Percentiles rank a stretch among this genome's conserved stretches.
Conservation (phyloP, 164 flowering plant genomes). For the Litsea cubeba region DNA sequence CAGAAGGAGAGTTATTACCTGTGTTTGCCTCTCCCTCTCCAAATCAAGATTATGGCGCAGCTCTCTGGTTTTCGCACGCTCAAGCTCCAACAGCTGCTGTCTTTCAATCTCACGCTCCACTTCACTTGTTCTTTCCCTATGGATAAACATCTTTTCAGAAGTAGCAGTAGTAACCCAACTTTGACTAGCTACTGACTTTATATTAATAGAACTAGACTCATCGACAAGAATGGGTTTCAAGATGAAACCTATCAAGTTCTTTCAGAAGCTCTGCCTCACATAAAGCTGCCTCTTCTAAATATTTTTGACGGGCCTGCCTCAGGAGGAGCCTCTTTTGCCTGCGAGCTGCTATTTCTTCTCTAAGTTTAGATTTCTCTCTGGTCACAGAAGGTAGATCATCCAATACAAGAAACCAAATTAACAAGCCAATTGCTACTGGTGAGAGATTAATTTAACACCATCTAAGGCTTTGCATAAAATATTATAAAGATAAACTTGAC, state of each 20-base stretch:
- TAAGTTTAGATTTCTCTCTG: conserved; percentile 73
- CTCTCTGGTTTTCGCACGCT: conserved; percentile 85
- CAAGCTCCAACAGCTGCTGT: conserved; percentile 67
- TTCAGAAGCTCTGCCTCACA: conserved; percentile 71
- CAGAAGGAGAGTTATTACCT: conserved; percentile 32
- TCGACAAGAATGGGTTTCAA: not conserved
- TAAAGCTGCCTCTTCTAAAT: conserved; percentile 71
- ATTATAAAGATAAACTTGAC: not conserved
- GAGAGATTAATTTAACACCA: not conserved
- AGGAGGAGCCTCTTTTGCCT: conserved; percentile 61
- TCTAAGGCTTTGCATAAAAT: not conserved
- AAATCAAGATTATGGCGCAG: conserved; percentile 76
- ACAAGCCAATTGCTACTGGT: not conserved
- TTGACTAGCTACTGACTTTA: not conserved
- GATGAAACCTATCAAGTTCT: conserved; percentile 71
- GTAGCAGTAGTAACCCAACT: not conserved
- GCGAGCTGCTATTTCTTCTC: conserved; percentile 67
- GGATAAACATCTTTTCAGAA: conserved; percentile 9
- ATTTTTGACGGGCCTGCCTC: conserved; percentile 61
- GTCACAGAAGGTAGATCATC: conserved; percentile 13
- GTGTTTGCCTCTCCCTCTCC: conserved; percentile 86
- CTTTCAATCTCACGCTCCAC: conserved; percentile 79
- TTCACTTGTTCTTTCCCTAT: conserved; percentile 71
- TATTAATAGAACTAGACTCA: not conserved
- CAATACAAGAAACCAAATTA: conserved; percentile 2